Percentiles rank a stretch among this genome's conserved stretches.
phyloP scores from a whole-genome alignment of 331 rosid species.

The Stylosanthes scabra region DNA sequence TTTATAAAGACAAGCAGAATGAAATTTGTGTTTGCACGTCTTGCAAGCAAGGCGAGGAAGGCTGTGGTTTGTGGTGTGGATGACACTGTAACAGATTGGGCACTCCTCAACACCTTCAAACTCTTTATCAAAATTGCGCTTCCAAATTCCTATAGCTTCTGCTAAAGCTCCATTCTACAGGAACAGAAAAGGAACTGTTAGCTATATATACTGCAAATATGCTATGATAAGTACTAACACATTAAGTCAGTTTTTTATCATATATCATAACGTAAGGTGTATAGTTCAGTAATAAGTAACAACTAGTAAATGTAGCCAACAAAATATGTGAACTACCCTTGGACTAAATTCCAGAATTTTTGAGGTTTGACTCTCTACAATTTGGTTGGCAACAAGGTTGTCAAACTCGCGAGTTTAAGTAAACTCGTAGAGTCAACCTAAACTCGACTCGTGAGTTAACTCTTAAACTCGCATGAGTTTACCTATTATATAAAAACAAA shows the following conservation, averaged over 20 bases:
- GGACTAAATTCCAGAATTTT: background rate
- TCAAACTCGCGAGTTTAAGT: no score
- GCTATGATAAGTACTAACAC: conserved; percentile 5
- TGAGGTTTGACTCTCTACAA: background rate
- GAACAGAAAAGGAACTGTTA: conserved; percentile 39
- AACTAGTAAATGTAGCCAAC: conserved; percentile 13
- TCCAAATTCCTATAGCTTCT: conserved; percentile 95
- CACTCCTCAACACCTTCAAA: conserved; percentile 99
- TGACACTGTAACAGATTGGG: conserved; percentile 97
- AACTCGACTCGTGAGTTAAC: no score
- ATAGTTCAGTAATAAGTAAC: conserved; percentile 1
- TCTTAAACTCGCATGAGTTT: no score
- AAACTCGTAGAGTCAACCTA: no score
- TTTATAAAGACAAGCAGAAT: conserved; percentile 91
- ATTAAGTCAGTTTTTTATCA: conserved; percentile 7
- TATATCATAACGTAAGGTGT: conserved; percentile 20
- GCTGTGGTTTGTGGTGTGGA: conserved; percentile 89
- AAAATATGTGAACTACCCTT: background rate
- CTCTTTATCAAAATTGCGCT: conserved; percentile 94
- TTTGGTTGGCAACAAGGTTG: background rate
- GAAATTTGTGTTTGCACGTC: conserved; percentile 99
- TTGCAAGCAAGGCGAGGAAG: conserved; percentile 98
- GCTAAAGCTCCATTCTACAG: conserved; percentile 96
- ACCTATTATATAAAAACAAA: no score
- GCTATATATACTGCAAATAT: conserved; percentile 14